Evolutionary conservation across 1,139 yeast species (phyloP).

Genomic region (Saccharomyces hybrid): DNA sequence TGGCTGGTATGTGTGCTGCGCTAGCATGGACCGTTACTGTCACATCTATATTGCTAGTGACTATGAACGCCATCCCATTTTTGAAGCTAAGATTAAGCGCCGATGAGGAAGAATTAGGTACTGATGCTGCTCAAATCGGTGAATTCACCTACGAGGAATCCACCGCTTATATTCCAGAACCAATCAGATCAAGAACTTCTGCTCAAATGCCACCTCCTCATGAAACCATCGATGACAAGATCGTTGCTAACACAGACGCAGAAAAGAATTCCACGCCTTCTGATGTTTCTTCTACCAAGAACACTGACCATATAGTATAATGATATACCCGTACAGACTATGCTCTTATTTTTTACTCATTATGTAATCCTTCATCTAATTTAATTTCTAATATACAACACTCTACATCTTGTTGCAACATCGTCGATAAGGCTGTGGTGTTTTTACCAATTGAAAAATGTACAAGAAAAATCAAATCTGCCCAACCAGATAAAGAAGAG

Average conservation of each 20-base stretch:
- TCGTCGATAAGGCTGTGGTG: not conserved
- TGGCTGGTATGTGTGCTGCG: constrained; percentile 73
- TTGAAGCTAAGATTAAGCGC: constrained; percentile 76
- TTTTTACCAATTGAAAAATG: too few relatives aligned
- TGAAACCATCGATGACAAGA: constrained; percentile 32
- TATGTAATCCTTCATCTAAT: not conserved
- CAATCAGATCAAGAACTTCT: constrained; percentile 48
- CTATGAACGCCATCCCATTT: constrained; percentile 75
- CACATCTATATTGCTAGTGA: constrained; percentile 61
- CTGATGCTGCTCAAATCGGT: constrained; percentile 83
- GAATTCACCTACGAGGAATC: constrained; percentile 70
- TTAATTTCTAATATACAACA: not conserved
- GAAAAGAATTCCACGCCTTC: constrained; percentile 1
- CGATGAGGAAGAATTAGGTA: constrained; percentile 85
- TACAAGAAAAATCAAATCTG: too few relatives aligned
- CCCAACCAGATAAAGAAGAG: not conserved
- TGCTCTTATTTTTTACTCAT: not conserved
- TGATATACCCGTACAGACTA: not conserved
- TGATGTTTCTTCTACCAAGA: not conserved
- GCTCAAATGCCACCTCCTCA: constrained; percentile 27
- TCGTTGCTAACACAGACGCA: constrained; percentile 7
- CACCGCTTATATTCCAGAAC: constrained; percentile 64
- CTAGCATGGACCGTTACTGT: constrained; percentile 75
- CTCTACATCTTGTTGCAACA: not conserved
- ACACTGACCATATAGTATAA: not conserved